These are phyloP conservation scores for Teratosphaeria destructans DNA, from an alignment of 2,329 filamentous ascomycete species.

Conservation along the genomic window DNA sequence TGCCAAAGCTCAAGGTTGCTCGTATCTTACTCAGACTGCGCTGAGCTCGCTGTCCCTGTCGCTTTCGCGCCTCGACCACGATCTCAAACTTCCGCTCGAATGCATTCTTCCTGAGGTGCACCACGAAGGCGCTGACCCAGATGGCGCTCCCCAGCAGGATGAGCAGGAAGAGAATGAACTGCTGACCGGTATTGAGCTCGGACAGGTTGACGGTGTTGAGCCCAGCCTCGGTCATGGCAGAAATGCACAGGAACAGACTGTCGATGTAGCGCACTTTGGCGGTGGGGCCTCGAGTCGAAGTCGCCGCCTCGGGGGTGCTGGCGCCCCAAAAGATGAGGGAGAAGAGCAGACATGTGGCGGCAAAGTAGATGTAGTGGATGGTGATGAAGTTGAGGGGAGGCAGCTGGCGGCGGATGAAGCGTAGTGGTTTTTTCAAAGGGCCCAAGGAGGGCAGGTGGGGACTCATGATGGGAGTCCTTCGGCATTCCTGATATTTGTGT, in stretches of 20 bases:
- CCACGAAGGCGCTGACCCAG: constrained; percentile 56
- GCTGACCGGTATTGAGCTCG: constrained; percentile 56
- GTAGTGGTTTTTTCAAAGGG: constrained; percentile 9
- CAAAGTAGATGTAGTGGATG: constrained; percentile 58
- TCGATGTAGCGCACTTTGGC: constrained; percentile 47
- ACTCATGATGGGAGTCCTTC: neutral
- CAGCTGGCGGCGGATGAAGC: constrained; percentile 10
- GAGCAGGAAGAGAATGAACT: constrained; percentile 53
- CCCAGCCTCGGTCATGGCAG: constrained; percentile 57
- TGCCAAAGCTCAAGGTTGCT: constrained; percentile 21
- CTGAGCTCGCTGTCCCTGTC: constrained; percentile 3
- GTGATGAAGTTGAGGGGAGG: constrained; percentile 26
- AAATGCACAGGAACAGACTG: constrained; percentile 55
- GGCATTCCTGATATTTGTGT: neutral
- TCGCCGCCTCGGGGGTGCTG: constrained; percentile 33
- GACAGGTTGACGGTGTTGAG: constrained; percentile 58
- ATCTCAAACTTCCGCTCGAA: constrained; percentile 52
- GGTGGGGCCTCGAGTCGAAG: constrained; percentile 24
- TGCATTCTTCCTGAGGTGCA: constrained; percentile 48
- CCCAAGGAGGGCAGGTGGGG: constrained; percentile 3
- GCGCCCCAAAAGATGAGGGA: constrained; percentile 53
- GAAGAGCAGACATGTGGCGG: constrained; percentile 43
- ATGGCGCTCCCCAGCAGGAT: constrained; percentile 57
- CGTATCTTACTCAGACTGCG: constrained; percentile 17
- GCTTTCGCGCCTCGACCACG: constrained; percentile 35